Evolutionary conservation across 1,139 yeast species (phyloP), one percentile per base, ranked within the genome.

Genomic region (Sugiyamaella grinbergsii): DNA sequence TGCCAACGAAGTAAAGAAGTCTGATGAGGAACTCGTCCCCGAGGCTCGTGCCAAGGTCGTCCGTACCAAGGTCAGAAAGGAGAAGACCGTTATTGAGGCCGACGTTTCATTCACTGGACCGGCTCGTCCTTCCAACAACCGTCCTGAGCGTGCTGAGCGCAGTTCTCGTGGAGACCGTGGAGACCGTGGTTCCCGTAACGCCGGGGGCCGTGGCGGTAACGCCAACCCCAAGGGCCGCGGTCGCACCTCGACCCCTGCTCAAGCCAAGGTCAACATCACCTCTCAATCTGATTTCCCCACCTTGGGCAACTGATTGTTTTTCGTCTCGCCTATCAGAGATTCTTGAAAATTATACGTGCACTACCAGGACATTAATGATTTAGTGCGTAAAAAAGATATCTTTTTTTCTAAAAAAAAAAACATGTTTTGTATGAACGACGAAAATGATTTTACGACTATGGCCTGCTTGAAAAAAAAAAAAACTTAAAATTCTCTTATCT

Each of bases 61-160:
- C 52, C 61, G 65, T 73, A 64, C 73, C 65, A 82, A 82, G 77
- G 73, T 79, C 61, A 77, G 74, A 71, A 85, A 85, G 79, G 84
- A 80, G 69, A 83, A 83, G 81, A 76, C 75, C 64, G 72, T 76
- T 63, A 73, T 84, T 64, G 88, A 83, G 60, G 70, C 83, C 61
- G 80, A 81, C 59, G 80, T 85, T 58, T 68, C 73, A 55, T 82
- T 82, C 63, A 78, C 81, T 55, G 83, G 81, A 57, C 72, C 76
- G 57, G 15, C 51, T 31, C 50, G 53, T 44, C 47, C 43, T 41
- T 5, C 50, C 31, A 40, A 49, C 38, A 51, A 31, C 45, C 72
- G 71, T 52, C 61, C 62, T 49, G 62, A 63, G 44, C 62, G 60
- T 45, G 55, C 54, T 41, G 56, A 58, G 41, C 62, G 70, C 57